phyloP scores from a whole-genome alignment of 1,284 basidiomycete species.

The Vanrija pseudolonga region DNA sequence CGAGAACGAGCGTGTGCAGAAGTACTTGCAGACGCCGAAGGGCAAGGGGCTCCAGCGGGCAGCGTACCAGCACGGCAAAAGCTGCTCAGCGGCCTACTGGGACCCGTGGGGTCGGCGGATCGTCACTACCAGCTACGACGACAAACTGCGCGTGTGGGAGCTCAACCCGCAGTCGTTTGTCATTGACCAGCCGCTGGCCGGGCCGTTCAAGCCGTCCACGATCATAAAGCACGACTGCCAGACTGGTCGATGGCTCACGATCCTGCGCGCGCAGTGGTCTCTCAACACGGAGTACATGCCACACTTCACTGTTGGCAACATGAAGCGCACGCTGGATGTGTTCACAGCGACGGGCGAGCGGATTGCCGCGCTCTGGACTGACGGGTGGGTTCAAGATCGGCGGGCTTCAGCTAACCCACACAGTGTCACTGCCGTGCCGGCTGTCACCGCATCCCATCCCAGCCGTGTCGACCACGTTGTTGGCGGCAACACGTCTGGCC shows the following conservation, averaged over 20 bases:
- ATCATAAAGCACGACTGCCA: slow-evolving; percentile 50
- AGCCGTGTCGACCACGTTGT: slow-evolving; percentile 42
- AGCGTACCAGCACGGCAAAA: slow-evolving; percentile 47
- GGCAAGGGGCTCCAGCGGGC: slow-evolving; percentile 39
- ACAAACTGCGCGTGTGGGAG: slow-evolving; percentile 49
- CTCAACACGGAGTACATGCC: slow-evolving; percentile 48
- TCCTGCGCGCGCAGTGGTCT: slow-evolving; percentile 52
- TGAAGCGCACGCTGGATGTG: slow-evolving; percentile 51
- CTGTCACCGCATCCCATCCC: slow-evolving; percentile 51
- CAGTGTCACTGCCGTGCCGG: slow-evolving; percentile 50
- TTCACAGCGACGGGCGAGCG: slow-evolving; percentile 42
- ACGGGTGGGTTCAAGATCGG: slow-evolving; percentile 24
- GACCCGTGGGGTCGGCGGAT: slow-evolving; percentile 50
- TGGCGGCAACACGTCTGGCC: slow-evolving; percentile 48
- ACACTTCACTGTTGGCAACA: slow-evolving; percentile 52
- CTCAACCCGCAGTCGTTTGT: slow-evolving; percentile 37
- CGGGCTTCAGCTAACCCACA: neutral
- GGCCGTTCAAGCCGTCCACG: slow-evolving; percentile 35
- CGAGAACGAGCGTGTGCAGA: slow-evolving; percentile 18
- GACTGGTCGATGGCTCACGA: slow-evolving; percentile 52
- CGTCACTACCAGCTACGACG: slow-evolving; percentile 51
- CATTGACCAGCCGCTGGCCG: slow-evolving; percentile 26
- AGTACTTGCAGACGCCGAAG: slow-evolving; percentile 22
- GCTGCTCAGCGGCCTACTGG: slow-evolving; percentile 51
- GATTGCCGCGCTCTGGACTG: slow-evolving; percentile 38